phyloP scores from a whole-genome alignment of 2,329 filamentous ascomycete genomes.

The Penicillium sp. region DNA sequence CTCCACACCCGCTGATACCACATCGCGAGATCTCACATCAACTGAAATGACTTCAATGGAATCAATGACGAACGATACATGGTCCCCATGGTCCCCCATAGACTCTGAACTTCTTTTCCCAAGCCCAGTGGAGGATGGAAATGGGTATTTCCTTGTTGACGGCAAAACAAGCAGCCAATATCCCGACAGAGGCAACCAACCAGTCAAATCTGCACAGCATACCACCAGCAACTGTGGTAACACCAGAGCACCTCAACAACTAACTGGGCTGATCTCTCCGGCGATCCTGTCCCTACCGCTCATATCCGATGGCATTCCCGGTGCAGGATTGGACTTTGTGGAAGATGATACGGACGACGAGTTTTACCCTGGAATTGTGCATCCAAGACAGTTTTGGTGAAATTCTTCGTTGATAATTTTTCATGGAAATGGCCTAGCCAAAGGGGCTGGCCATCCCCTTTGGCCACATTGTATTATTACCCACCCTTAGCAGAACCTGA shows the following conservation, averaged over 20 bases:
- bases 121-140: constrained; percentile 7
- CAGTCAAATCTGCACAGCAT: constrained; percentile 22
- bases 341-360: constrained; percentile 9
- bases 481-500: neutral
- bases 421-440: neutral
- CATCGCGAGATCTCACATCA: constrained; percentile 15
- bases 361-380: constrained; percentile 6
- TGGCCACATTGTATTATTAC: neutral
- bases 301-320: neutral
- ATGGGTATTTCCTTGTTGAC: constrained; percentile 34
- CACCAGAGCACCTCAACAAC: constrained; percentile 11
- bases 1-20: constrained; percentile 14
- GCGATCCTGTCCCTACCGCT: neutral
- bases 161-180: constrained; percentile 27
- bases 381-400: neutral
- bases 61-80: constrained; percentile 16
- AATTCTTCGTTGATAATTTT: neutral
- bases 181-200: constrained; percentile 27
- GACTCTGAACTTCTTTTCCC: constrained; percentile 25
- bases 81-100: constrained; percentile 18
- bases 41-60: constrained; percentile 9
- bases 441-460: neutral
- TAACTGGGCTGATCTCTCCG: constrained; percentile 20
- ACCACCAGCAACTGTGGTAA: constrained; percentile 20
- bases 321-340: neutral